A percentile compares a stretch with the other conserved stretches of the same genome.
These are phyloP conservation scores for Kazachstania sp. DNA, from an alignment of 1,139 yeast species.

Conservation along the genomic window DNA sequence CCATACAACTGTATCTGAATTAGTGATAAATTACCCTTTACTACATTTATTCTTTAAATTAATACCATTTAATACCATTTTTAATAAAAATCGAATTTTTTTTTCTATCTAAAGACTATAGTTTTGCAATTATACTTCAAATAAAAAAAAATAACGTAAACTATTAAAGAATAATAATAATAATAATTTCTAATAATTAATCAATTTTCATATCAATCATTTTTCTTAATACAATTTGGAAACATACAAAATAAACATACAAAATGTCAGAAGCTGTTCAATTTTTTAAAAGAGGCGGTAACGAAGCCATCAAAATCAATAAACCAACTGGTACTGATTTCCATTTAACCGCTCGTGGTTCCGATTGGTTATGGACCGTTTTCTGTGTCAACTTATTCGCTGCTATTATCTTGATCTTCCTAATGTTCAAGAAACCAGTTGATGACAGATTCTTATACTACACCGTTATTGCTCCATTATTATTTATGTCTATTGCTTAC, in stretches of 20 bases:
- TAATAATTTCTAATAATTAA: conserved; percentile 2
- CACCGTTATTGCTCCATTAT: conserved; percentile 36
- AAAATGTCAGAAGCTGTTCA: conserved; percentile 10
- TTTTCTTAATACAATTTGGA: conserved; percentile 2
- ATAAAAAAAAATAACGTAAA: neutral
- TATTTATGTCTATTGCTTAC: conserved; percentile 44
- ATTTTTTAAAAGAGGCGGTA: conserved; percentile 18
- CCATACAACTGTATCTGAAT: conserved; percentile 2
- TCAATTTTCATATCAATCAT: neutral
- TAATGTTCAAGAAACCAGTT: conserved; percentile 33
- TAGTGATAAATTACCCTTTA: neutral
- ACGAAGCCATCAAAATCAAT: conserved; percentile 16
- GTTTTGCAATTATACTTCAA: neutral
- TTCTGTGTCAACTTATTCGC: conserved; percentile 32
- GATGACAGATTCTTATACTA: conserved; percentile 14
- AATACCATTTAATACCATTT: neutral
- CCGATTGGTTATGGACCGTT: conserved; percentile 29
- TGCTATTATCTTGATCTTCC: conserved; percentile 40
- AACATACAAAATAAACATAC: neutral
- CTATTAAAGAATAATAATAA: neutral
- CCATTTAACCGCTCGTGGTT: conserved; percentile 19
- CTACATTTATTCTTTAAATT: neutral
- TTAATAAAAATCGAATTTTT: neutral
- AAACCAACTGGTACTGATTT: conserved; percentile 18
- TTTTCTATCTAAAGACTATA: too few relatives aligned